phyloP scores from a whole-genome alignment of 495 filamentous ascomycete species.

The Penicillium parvum region DNA sequence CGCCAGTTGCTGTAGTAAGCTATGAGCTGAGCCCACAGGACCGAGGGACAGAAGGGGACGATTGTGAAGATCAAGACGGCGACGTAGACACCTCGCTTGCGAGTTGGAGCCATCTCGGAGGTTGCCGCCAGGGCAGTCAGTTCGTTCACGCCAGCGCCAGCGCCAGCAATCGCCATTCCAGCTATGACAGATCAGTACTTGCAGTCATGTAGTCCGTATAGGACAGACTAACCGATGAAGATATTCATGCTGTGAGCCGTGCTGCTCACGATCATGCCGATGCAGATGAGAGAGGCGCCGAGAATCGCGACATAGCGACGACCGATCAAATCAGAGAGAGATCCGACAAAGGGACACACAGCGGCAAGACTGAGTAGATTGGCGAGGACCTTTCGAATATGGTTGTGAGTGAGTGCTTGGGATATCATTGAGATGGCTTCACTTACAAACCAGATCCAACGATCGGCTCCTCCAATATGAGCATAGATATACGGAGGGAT shows the following conservation, averaged over 20 bases:
- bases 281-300: slow-evolving; percentile 53
- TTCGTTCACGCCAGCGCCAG: slow-evolving; percentile 61
- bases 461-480: slow-evolving; percentile 59
- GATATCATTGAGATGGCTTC: not conserved
- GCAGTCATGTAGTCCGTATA: slow-evolving; percentile 4
- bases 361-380: slow-evolving; percentile 64
- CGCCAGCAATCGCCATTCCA: slow-evolving; percentile 59
- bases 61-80: slow-evolving; percentile 64
- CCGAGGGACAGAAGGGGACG: slow-evolving; percentile 62
- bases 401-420: not conserved
- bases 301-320: slow-evolving; percentile 62
- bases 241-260: slow-evolving; percentile 63
- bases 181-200: slow-evolving; percentile 36
- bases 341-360: slow-evolving; percentile 69
- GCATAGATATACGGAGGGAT: slow-evolving; percentile 62
- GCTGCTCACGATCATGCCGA: slow-evolving; percentile 63
- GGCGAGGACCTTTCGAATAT: slow-evolving; percentile 44
- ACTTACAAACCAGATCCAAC: slow-evolving; percentile 68
- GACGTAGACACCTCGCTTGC: slow-evolving; percentile 65
- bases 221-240: slow-evolving; percentile 56
- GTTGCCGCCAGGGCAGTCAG: slow-evolving; percentile 65
- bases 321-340: slow-evolving; percentile 64
- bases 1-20: slow-evolving; percentile 56
- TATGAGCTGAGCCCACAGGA: slow-evolving; percentile 68
- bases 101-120: slow-evolving; percentile 64